phyloP scores from a whole-genome alignment of 2,329 filamentous ascomycete genomes.

The Fusarium setosum region DNA sequence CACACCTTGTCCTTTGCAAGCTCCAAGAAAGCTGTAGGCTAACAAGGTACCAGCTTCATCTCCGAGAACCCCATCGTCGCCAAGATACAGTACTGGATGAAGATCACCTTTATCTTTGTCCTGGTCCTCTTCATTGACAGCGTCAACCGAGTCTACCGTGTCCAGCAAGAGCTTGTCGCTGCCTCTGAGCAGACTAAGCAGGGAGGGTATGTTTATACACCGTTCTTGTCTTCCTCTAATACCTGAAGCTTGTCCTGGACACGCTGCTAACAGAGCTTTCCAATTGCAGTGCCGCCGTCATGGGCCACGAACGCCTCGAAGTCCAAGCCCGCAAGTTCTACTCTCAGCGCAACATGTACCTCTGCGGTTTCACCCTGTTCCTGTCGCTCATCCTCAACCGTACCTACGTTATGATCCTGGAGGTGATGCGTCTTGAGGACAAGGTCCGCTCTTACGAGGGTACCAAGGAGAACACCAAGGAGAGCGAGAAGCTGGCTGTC shows the following conservation, averaged over 20 bases:
- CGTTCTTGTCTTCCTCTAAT: not conserved
- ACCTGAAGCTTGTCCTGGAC: constrained; percentile 4
- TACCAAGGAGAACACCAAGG: constrained; percentile 66
- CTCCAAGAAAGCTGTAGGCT: not conserved
- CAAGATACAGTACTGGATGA: constrained; percentile 96
- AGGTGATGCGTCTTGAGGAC: constrained; percentile 91
- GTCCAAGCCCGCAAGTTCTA: constrained; percentile 99
- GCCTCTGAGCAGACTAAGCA: constrained; percentile 68
- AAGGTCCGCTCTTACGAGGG: constrained; percentile 85
- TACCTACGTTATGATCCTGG: constrained; percentile 97
- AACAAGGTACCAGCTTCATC: constrained; percentile 77
- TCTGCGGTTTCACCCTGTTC: constrained; percentile 99
- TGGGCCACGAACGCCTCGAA: constrained; percentile 96
- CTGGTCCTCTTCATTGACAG: constrained; percentile 98
- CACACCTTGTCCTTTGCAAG: not conserved
- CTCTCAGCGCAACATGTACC: constrained; percentile 99
- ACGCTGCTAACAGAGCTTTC: constrained; percentile 29
- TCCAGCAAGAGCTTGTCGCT: constrained; percentile 86
- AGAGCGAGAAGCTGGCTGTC: constrained; percentile 76
- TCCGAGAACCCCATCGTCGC: constrained; percentile 87
- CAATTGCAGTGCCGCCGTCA: constrained; percentile 68
- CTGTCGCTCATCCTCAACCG: constrained; percentile 98
- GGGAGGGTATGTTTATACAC: constrained; percentile 58
- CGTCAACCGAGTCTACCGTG: constrained; percentile 94
- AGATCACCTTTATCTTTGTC: constrained; percentile 99